phyloP scores from a whole-genome alignment of 768 basidiomycete genomes.

The Mycena olivaceomarginata region DNA sequence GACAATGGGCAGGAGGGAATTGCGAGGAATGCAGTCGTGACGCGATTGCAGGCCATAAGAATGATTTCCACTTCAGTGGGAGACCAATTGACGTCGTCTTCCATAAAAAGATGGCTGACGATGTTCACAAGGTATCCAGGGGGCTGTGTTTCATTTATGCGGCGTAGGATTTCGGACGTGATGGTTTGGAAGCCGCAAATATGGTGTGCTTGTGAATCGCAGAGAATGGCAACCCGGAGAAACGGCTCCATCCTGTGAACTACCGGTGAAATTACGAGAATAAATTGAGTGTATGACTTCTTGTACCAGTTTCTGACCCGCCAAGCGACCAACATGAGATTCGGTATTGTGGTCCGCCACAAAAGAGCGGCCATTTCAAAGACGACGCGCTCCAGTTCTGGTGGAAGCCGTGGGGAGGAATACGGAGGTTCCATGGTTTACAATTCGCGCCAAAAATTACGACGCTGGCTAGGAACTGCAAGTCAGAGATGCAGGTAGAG shows the following conservation, averaged over 20 bases:
- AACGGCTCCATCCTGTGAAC: neutral
- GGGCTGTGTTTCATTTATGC: constrained; percentile 5
- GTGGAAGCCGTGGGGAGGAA: neutral
- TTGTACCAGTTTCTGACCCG: constrained; percentile 8
- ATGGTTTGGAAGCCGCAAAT: constrained; percentile 6
- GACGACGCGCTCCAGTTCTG: constrained; percentile 3
- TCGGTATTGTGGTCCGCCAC: constrained; percentile 1
- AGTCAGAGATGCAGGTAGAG: neutral
- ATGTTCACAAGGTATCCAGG: neutral
- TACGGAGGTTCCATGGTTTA: constrained; percentile 10
- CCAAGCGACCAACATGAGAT: constrained; percentile 12
- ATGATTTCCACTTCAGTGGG: constrained; percentile 13
- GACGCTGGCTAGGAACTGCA: neutral
- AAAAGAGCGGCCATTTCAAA: constrained; percentile 13
- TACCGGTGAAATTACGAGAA: constrained; percentile 1
- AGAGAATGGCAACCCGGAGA: constrained; percentile 8
- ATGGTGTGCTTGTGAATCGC: constrained; percentile 10
- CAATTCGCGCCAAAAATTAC: neutral
- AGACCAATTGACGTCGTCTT: constrained; percentile 8
- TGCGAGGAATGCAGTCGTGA: constrained; percentile 12
- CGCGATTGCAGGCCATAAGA: constrained; percentile 12
- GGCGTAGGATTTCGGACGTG: constrained; percentile 9
- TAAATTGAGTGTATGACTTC: constrained; percentile 3
- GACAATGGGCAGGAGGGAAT: constrained; percentile 8
- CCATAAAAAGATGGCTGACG: constrained; percentile 5